Percentiles rank a stretch among this genome's conserved stretches.
phyloP scores from a whole-genome alignment of 73 alveolate genomes.

The Paramecium biaurelia region DNA sequence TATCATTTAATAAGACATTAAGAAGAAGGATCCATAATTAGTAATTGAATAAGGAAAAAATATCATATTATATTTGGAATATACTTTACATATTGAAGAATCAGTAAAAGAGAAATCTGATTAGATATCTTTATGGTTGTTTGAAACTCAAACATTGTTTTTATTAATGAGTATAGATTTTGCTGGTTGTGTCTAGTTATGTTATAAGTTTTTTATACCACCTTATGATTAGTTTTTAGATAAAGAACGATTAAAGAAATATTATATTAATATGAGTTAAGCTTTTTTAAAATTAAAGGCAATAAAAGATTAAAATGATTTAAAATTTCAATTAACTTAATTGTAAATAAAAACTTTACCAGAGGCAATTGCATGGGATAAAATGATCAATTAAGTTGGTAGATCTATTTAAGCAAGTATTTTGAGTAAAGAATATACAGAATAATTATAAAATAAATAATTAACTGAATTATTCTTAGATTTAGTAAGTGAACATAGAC shows the following conservation, averaged over 20 bases:
- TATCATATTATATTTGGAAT: neutral
- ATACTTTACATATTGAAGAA: neutral
- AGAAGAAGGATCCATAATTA: conserved; percentile 12
- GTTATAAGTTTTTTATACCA: neutral
- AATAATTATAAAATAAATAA: neutral
- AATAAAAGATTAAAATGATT: neutral
- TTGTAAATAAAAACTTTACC: neutral
- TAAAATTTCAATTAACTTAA: neutral
- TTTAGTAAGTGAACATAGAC: neutral
- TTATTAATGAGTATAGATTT: conserved; percentile 13
- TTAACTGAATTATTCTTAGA: neutral
- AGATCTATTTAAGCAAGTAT: neutral
- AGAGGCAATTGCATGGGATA: conserved; percentile 28
- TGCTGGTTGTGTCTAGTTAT: neutral
- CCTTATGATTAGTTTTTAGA: neutral
- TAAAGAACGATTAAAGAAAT: neutral
- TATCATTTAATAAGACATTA: neutral
- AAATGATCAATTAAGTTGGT: neutral
- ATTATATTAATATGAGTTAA: neutral
- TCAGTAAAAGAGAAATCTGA: neutral
- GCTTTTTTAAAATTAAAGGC: neutral
- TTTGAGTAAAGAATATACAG: neutral
- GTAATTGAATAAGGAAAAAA: conserved; percentile 13
- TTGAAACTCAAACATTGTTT: neutral
- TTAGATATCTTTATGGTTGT: conserved; percentile 22